Conservation (phyloP, 1,284 basidiomycete species). For the Papiliotrema laurentii region DNA sequence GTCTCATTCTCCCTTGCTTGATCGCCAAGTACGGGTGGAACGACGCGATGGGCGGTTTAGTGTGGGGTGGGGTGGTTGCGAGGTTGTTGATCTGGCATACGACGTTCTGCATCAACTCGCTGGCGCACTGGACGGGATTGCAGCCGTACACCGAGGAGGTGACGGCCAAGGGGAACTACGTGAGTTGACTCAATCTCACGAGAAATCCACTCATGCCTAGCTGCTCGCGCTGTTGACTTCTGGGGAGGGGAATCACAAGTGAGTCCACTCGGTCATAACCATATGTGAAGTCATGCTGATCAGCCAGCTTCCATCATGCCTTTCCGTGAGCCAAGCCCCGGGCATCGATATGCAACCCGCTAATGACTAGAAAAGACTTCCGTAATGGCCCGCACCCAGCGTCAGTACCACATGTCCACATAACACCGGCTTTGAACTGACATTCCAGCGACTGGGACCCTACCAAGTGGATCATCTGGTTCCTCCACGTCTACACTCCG, state of each 20-base stretch:
- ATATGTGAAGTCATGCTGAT: neutral
- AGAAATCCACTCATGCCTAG: constrained; percentile 40
- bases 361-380: constrained; percentile 45
- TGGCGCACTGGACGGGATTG: constrained; percentile 72
- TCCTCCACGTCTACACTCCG: constrained; percentile 57
- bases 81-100: constrained; percentile 61
- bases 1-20: constrained; percentile 57
- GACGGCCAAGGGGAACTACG: constrained; percentile 63
- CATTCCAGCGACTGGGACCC: constrained; percentile 68
- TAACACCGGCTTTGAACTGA: neutral
- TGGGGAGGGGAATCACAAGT: constrained; percentile 76
- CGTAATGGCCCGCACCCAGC: constrained; percentile 44
- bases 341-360: neutral
- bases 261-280: constrained; percentile 51
- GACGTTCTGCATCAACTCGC: constrained; percentile 73
- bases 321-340: constrained; percentile 60
- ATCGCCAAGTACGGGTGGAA: constrained; percentile 56
- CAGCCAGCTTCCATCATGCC: constrained; percentile 56
- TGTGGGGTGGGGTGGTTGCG: constrained; percentile 63
- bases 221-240: constrained; percentile 64
- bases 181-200: constrained; percentile 6
- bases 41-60: constrained; percentile 60
- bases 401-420: constrained; percentile 19
- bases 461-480: constrained; percentile 69
- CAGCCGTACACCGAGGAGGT: constrained; percentile 75